These are phyloP conservation scores for Aspergillus fructus DNA, from an alignment of 2,329 filamentous ascomycete species.

Conservation along the genomic window DNA sequence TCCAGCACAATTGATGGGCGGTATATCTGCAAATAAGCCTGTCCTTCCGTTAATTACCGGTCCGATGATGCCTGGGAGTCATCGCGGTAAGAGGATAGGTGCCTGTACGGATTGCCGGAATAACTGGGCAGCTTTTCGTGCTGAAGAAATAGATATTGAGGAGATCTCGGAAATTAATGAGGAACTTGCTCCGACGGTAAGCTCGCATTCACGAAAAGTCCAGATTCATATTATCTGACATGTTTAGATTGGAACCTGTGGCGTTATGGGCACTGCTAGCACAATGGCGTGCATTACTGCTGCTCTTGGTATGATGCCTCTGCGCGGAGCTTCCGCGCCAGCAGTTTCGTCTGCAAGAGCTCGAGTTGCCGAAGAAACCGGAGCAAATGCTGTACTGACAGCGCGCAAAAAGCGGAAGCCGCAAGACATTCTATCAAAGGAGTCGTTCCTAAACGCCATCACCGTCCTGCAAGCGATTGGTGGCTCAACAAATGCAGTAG, in stretches of 20 bases:
- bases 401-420: conserved; percentile 41
- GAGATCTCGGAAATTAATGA: conserved; percentile 70
- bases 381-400: conserved; percentile 48
- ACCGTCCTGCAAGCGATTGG: conserved; percentile 55
- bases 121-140: conserved; percentile 70
- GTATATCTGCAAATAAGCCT: conserved; percentile 71
- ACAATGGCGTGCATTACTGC: conserved; percentile 58
- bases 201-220: conserved; percentile 18
- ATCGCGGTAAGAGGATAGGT: conserved; percentile 63
- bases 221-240: neutral
- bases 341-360: conserved; percentile 54
- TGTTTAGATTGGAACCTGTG: conserved; percentile 50
- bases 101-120: conserved; percentile 74
- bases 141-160: conserved; percentile 67
- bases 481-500: conserved; percentile 57
- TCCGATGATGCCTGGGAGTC: conserved; percentile 72
- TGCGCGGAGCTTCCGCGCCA: conserved; percentile 53
- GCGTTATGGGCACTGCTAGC: conserved; percentile 59
- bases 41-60: conserved; percentile 68
- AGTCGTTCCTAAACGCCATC: conserved; percentile 55
- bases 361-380: conserved; percentile 56
- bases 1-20: conserved; percentile 73
- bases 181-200: conserved; percentile 68
- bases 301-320: conserved; percentile 54
- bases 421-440: conserved; percentile 46